Conservation (phyloP, 192 early-diverging fungal genomes). For the Entomortierella chlamydospora region DNA sequence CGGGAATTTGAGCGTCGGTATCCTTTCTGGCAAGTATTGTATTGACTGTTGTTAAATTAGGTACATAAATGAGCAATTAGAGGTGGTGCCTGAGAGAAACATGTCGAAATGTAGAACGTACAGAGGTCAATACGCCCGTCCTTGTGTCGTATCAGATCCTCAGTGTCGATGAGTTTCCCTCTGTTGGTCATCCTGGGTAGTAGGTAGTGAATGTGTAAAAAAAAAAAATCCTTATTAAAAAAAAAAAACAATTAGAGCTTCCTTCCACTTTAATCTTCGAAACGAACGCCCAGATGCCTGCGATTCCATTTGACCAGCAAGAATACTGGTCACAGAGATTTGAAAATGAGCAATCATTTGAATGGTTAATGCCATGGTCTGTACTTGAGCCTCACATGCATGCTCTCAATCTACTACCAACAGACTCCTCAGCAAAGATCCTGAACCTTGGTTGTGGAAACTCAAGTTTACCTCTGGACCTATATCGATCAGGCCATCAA, state of each 20-base stretch:
- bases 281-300: neutral
- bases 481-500: conserved; percentile 14
- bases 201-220: too few species aligned
- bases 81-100: too few species aligned
- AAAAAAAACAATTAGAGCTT: neutral
- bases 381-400: conserved; percentile 26
- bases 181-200: neutral
- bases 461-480: conserved; percentile 35
- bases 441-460: conserved; percentile 44
- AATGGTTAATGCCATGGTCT: conserved; percentile 46
- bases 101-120: conserved; percentile 1
- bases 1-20: conserved; percentile 18
- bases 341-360: conserved; percentile 21
- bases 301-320: conserved; percentile 29
- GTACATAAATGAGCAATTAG: neutral
- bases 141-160: conserved; percentile 18
- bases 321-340: conserved; percentile 41
- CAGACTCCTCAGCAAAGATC: conserved; percentile 8
- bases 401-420: neutral
- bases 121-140: conserved; percentile 35
- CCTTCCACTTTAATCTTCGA: neutral
- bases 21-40: conserved; percentile 33
- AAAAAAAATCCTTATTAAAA: too few species aligned
- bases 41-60: conserved; percentile 3
- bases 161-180: conserved; percentile 6